phyloP scores from a whole-genome alignment of 371 early-diverging fungal species.

The Mucor indicus region DNA sequence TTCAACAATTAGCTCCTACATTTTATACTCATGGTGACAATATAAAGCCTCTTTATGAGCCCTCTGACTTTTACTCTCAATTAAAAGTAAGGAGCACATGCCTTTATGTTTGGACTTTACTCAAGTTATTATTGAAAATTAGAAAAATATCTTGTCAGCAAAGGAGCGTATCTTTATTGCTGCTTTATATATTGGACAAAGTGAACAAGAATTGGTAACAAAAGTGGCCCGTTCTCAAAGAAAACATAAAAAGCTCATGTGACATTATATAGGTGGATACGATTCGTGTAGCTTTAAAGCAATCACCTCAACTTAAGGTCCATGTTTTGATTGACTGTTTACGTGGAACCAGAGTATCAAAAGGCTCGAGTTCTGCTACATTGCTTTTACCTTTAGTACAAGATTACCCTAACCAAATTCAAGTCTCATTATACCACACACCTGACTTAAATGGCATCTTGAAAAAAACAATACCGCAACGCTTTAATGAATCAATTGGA shows the following conservation, averaged over 20 bases:
- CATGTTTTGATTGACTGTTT: constrained; percentile 82
- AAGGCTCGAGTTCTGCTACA: constrained; percentile 61
- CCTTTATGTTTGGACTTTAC: neutral
- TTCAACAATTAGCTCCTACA: constrained; percentile 23
- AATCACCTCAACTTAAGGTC: constrained; percentile 55
- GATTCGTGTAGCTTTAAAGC: constrained; percentile 54
- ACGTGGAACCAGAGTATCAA: constrained; percentile 76
- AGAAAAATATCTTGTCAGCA: constrained; percentile 65
- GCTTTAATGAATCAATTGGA: constrained; percentile 92
- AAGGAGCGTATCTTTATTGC: constrained; percentile 75
- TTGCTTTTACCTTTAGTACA: constrained; percentile 66
- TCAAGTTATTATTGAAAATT: neutral
- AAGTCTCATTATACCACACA: constrained; percentile 79
- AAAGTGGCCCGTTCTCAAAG: neutral
- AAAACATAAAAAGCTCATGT: neutral
- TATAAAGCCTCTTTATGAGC: constrained; percentile 42
- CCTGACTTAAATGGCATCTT: constrained; percentile 74
- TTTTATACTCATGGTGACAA: constrained; percentile 29
- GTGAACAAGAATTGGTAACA: constrained; percentile 75
- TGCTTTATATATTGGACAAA: constrained; percentile 86
- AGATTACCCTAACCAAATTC: constrained; percentile 65
- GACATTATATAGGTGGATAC: constrained; percentile 48
- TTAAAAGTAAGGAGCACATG: constrained; percentile 22
- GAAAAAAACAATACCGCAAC: constrained; percentile 71
- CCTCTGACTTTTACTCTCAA: constrained; percentile 43